Evolutionary conservation across 805 yeast genomes (phyloP).

Genomic region (Saccharomycopsis amapae): DNA sequence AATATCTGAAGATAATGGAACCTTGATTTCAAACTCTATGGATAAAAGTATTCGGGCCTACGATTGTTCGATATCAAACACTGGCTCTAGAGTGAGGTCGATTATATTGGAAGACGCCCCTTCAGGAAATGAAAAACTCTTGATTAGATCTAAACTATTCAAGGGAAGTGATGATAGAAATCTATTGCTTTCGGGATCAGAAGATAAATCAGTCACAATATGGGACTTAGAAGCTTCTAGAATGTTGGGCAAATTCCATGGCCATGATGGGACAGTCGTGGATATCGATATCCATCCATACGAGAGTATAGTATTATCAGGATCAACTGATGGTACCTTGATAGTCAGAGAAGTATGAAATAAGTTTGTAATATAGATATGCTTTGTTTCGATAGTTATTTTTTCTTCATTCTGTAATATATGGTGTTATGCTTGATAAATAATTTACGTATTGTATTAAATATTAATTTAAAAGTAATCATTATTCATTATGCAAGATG

Average conservation of each 20-base stretch:
- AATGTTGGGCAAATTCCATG: conserved; percentile 42
- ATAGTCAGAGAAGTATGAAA: conserved; percentile 38
- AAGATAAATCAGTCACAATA: conserved; percentile 46
- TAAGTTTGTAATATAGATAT: no score
- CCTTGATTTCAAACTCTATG: conserved; percentile 43
- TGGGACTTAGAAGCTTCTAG: conserved; percentile 55
- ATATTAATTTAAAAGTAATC: no score
- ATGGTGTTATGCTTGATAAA: no score
- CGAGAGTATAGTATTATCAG: not conserved
- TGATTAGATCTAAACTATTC: conserved; percentile 42
- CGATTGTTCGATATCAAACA: conserved; percentile 38
- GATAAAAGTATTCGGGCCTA: conserved; percentile 52
- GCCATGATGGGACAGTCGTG: conserved; percentile 25
- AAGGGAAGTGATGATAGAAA: conserved; percentile 3
- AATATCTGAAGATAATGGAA: conserved; percentile 40
- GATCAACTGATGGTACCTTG: conserved; percentile 36
- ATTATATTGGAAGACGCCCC: conserved; percentile 52
- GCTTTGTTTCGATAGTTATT: no score
- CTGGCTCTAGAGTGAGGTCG: conserved; percentile 36
- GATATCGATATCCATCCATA: not conserved
- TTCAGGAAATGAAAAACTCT: conserved; percentile 42
- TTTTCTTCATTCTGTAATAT: no score
- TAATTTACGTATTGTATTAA: no score
- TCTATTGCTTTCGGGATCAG: conserved; percentile 51
- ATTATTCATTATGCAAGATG: no score